Base-by-base conservation (phyloP, 768 basidiomycete species). In the Tricholomella constricta region DNA sequence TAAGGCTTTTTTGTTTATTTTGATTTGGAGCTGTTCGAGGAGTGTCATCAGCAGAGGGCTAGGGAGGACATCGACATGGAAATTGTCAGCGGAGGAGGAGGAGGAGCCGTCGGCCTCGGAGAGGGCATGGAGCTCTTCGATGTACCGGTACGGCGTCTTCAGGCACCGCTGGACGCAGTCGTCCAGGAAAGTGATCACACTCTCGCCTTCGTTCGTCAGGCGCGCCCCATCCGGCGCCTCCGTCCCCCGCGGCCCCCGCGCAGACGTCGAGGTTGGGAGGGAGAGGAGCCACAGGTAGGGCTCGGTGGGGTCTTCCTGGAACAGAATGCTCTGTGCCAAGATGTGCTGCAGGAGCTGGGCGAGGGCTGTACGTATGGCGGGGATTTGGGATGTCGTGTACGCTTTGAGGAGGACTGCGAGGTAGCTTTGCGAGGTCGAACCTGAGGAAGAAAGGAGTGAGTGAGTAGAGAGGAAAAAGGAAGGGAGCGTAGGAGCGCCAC, bases 131-230 rank as follows among this genome's bases (percentile, higher is more conserved):
- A 86, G 69, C 20, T 85, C 85, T 61, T 97, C 94, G 48, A 96
- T 77, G 64, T 96, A 98, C 25, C 83, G 80, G 65, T 94, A 90
- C 0, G 93, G 91, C 2, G 87, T 88, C 68, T 89, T 92, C 57
- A 87, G 64, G 59, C 88, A 94, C 15, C 91, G 78, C 52, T 88
- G 86, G 2, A 89, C 77, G 62, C 93, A 96, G 45, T 94, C 92
- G 57, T 98, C 95, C 10, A 97, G 61, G 71, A 97, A 94, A 0
- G 69, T 52, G 15, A 88, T 71, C 23, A 86, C 80, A 37, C 76
- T 74, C 6, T 78, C 76, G 10, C 73, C 72, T 69, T 88, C 89
- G 40, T 81, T 82, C 2, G 72, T 74, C 19, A 88, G 71, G 5
- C 73, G 64, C 0, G 78, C 69, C 3, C 77, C 80, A 52, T 88